Percentiles rank a stretch among this genome's conserved stretches.
phyloP scores from a whole-genome alignment of 2,329 filamentous ascomycete genomes.

The Colletotrichum eleusines region DNA sequence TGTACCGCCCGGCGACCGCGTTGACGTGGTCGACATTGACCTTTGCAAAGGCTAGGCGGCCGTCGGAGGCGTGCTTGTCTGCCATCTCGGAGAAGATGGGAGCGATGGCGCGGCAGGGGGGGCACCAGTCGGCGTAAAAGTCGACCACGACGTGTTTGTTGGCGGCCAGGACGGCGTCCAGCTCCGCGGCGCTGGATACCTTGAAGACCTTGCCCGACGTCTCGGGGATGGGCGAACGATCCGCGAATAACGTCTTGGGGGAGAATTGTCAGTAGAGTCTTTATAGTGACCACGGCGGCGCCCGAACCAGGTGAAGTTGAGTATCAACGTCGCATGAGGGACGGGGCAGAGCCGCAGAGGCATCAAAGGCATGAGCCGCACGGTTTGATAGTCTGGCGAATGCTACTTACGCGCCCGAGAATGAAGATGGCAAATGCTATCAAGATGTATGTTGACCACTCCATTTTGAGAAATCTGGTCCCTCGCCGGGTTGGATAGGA shows the following conservation, averaged over 20 bases:
- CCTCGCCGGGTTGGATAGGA: too few species aligned
- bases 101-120: slow-evolving; percentile 62
- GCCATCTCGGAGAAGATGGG: slow-evolving; percentile 61
- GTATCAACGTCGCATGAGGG: not conserved
- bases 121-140: slow-evolving; percentile 66
- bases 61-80: slow-evolving; percentile 47
- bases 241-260: slow-evolving; percentile 42
- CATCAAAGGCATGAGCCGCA: not conserved
- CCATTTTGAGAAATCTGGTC: not conserved
- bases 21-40: slow-evolving; percentile 69
- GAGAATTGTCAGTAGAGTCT: not conserved
- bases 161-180: slow-evolving; percentile 44
- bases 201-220: slow-evolving; percentile 55
- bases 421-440: slow-evolving; percentile 23
- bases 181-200: slow-evolving; percentile 46
- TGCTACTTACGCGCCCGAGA: slow-evolving; percentile 18
- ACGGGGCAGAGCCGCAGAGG: not conserved
- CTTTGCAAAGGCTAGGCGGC: slow-evolving; percentile 66
- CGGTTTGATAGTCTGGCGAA: not conserved
- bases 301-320: not conserved
- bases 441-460: slow-evolving; percentile 3
- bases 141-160: slow-evolving; percentile 51
- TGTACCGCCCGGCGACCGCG: slow-evolving; percentile 62
- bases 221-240: slow-evolving; percentile 54
- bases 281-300: too few species aligned